Conservation (phyloP, 2,329 filamentous ascomycete genomes). For the Calonectria pseudoturangicola region DNA sequence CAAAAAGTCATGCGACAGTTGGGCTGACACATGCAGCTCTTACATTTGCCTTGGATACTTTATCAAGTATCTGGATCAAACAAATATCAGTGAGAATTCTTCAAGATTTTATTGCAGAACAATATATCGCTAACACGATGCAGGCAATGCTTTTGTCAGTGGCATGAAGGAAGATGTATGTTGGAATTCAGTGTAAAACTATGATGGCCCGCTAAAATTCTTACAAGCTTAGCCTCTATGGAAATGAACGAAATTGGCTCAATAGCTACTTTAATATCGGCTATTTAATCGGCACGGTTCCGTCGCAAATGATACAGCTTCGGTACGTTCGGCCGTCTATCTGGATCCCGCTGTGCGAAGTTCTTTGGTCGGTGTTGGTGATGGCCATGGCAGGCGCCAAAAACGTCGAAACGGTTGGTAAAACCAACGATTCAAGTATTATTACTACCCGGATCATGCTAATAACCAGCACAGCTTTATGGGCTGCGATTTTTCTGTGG, state of each 20-base stretch:
- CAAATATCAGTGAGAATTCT: constrained; percentile 51
- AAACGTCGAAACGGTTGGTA: constrained; percentile 44
- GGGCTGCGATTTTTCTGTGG: constrained; percentile 55
- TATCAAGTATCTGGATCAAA: constrained; percentile 57
- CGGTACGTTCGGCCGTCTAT: constrained; percentile 53
- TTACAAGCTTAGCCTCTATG: constrained; percentile 46
- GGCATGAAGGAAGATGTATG: constrained; percentile 39
- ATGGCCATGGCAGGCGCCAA: constrained; percentile 53
- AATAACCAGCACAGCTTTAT: constrained; percentile 42
- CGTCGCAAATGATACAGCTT: constrained; percentile 43
- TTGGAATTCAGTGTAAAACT: not conserved
- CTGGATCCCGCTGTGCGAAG: constrained; percentile 56
- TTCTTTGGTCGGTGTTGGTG: constrained; percentile 48
- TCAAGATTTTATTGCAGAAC: not conserved
- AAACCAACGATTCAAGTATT: not conserved
- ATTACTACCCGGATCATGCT: not conserved
- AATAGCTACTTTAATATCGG: constrained; percentile 53
- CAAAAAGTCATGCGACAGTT: too few species aligned
- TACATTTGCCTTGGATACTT: constrained; percentile 51
- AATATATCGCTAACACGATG: constrained; percentile 9
- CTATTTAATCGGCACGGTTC: constrained; percentile 53
- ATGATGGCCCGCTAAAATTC: not conserved
- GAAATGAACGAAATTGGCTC: constrained; percentile 54
- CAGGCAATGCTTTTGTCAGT: constrained; percentile 38
- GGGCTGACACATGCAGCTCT: constrained; percentile 14